Evolutionary conservation across 345 rosid species (phyloP), one percentile per base, ranked within the genome.

Genomic region (Odontarrhena argentea): DNA sequence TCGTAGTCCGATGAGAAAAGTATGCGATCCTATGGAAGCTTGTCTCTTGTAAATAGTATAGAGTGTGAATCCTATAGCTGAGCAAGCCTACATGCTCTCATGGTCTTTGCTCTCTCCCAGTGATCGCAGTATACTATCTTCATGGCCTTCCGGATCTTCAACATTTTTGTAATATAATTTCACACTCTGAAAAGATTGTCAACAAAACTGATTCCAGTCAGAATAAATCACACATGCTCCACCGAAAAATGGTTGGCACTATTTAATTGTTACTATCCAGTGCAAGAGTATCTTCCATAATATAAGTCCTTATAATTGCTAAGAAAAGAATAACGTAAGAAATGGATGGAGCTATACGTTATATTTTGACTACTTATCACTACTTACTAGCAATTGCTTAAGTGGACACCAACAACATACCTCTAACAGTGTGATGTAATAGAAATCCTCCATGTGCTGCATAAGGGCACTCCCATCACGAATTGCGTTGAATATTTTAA

Each of bases 401-500:
- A 14, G 43, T 54, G 49, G 38, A 43, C 5, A 44, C 14, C 50
- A 13, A 58, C 26, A 60, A 13, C 58, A 49, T 86, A 93, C 98
- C 97, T 88, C 98, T 42, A 93, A 83, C 50, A 93, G 71, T 40
- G 94, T 74, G 80, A 93, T 75, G 79, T 93, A 93, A 75, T 93
- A 93, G 78, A 93, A 93, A 78, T 90, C 97, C 72, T 93, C 98
- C 97, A 93, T 93, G 71, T 90, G 98, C 75, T 93, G 98, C 97
- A 88, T 90, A 36, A 93, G 87, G 12, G 94, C 97, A 81, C 88
- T 90, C 60, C 96, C 96, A 69, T 92, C 96, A 66, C 98, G 87
- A 57, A 93, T 85, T 56, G 97, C 80, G 22, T 85, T 86, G 63
- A 86, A 93, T 70, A 93, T 85, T 56, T 87, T 90, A 26, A 93